Evolutionary conservation across 768 basidiomycete genomes (phyloP).

Genomic region (Kwoniella newhampshirensis): DNA sequence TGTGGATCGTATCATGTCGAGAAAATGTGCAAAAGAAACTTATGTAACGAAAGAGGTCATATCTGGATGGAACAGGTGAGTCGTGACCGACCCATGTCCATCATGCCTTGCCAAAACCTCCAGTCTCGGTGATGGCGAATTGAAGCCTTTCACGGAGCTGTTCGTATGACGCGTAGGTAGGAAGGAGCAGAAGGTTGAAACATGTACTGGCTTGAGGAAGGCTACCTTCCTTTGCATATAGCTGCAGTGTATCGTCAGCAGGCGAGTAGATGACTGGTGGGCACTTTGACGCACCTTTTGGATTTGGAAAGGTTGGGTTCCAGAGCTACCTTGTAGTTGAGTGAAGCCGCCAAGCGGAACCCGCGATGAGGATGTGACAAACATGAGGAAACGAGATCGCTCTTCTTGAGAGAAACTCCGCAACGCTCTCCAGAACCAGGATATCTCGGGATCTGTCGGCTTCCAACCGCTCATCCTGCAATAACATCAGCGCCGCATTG

Average conservation of each 20-base stretch:
- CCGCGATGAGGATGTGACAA: conserved; percentile 85
- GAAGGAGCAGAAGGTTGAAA: conserved; percentile 59
- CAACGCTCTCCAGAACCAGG: conserved; percentile 99
- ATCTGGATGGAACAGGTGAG: too few species aligned
- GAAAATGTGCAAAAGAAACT: too few species aligned
- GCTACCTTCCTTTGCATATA: conserved; percentile 26
- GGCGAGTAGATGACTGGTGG: background rate
- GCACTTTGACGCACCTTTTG: conserved; percentile 77
- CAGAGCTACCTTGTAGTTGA: conserved; percentile 70
- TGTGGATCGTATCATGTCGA: too few species aligned
- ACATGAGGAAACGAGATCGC: conserved; percentile 92
- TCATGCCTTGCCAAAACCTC: conserved; percentile 84
- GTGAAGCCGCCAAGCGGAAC: conserved; percentile 93
- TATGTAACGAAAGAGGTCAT: too few species aligned
- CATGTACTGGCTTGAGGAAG: conserved; percentile 49
- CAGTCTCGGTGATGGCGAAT: conserved; percentile 91
- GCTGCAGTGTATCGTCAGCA: conserved; percentile 27
- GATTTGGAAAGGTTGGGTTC: conserved; percentile 91
- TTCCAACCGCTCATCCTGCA: conserved; percentile 51
- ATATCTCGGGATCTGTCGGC: conserved; percentile 77
- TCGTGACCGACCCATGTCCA: too few species aligned
- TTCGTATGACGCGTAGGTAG: conserved; percentile 93
- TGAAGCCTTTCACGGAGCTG: conserved; percentile 87
- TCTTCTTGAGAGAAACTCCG: conserved; percentile 97
- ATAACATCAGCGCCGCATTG: conserved; percentile 76